phyloP scores from a whole-genome alignment of 768 basidiomycete genomes.

The Polyporus arcularius region DNA sequence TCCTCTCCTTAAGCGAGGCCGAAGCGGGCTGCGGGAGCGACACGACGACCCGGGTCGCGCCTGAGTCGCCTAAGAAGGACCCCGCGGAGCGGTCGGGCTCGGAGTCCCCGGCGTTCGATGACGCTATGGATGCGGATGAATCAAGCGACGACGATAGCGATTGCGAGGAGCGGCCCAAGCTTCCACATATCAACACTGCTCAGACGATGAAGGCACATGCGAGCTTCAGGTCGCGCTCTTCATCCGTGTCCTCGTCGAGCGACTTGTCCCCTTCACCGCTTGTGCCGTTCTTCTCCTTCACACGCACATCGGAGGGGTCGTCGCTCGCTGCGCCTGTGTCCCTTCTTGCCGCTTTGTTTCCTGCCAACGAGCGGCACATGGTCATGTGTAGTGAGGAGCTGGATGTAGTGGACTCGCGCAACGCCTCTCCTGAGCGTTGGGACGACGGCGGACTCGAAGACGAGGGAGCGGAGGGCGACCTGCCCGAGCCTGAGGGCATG shows the following conservation, averaged over 20 bases:
- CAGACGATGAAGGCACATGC: not conserved
- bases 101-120: conserved; percentile 19
- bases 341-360: conserved; percentile 69
- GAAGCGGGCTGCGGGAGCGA: conserved; percentile 26
- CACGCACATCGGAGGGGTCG: conserved; percentile 73
- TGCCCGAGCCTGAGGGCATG: conserved; percentile 22
- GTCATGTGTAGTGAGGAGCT: conserved; percentile 73
- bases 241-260: conserved; percentile 16
- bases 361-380: conserved; percentile 70
- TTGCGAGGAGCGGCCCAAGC: conserved; percentile 1
- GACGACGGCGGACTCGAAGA: conserved; percentile 40
- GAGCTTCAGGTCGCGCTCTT: conserved; percentile 18
- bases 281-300: conserved; percentile 83
- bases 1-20: conserved; percentile 10
- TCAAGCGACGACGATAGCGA: conserved; percentile 5
- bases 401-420: conserved; percentile 51
- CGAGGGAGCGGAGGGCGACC: conserved; percentile 26
- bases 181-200: conserved; percentile 11
- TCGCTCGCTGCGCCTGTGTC: conserved; percentile 73
- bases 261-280: conserved; percentile 16
- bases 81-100: conserved; percentile 7
- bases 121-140: conserved; percentile 9
- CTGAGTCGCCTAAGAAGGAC: conserved; percentile 25
- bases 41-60: conserved; percentile 25
- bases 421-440: conserved; percentile 24